Conservation (phyloP, 176 grass and related monocot genomes). For the Tuctoria greenei region DNA sequence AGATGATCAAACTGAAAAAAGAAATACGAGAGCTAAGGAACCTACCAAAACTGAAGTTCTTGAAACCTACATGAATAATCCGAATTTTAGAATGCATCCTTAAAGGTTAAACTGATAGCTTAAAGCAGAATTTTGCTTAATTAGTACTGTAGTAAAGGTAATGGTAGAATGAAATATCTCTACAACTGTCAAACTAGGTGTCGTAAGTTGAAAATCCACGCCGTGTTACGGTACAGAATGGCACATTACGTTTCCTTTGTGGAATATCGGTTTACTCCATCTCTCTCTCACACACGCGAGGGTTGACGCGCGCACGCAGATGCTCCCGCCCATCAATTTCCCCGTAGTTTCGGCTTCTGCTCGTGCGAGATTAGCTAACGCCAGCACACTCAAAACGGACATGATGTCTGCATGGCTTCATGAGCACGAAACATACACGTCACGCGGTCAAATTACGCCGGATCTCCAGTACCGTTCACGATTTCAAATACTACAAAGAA, state of each 20-base stretch:
- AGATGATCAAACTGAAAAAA: neutral
- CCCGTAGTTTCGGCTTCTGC: too few relatives aligned
- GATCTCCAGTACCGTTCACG: neutral
- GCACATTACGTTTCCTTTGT: neutral
- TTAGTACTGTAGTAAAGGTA: neutral
- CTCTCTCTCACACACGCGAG: too few relatives aligned
- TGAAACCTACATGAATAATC: too few relatives aligned
- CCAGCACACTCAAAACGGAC: neutral
- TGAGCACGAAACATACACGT: neutral
- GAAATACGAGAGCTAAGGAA: neutral
- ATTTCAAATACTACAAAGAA: neutral
- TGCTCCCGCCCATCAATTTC: neutral
- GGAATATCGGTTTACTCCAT: too few relatives aligned
- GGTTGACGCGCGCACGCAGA: too few relatives aligned
- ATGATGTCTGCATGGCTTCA: neutral
- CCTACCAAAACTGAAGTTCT: neutral
- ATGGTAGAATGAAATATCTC: neutral
- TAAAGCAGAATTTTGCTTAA: neutral
- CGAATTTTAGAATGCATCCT: neutral
- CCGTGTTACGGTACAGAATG: neutral
- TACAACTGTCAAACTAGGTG: neutral
- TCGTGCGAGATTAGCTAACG: neutral
- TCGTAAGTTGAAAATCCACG: neutral
- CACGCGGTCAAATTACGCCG: neutral
- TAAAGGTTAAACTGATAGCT: neutral